Evolutionary conservation across 306 rosid genomes (phyloP), one percentile per base, ranked within the genome.

Genomic region (Hippophae tibetana): DNA sequence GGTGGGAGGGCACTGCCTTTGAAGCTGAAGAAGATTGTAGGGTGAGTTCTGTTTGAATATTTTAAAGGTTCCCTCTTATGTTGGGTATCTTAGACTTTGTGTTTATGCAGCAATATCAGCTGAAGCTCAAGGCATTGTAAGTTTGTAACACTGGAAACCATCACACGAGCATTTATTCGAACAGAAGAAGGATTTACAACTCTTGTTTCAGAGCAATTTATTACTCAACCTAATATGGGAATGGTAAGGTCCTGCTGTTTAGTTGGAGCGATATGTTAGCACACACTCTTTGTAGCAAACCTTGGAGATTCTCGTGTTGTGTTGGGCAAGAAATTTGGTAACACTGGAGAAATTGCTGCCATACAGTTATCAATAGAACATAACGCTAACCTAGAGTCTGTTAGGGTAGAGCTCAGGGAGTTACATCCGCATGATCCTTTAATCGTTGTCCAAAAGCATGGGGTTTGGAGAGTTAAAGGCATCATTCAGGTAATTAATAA

Each of bases 401-500:
- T 86, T 54, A 84, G 97, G 80, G 81, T 71, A 12, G 97, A 89
- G 45, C 85, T 89, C 58, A 74, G 27, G 63, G 95, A 79, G 31
- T 65, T 74, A 58, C 97, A 89, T 73, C 90, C 95, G 1, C 25
- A 86, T 60, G 97, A 89, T 75, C 82, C 97, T 62, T 81, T 86
- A 68, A 74, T 89, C 62, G 97, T 86, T 47, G 89, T 84, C 53
- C 83, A 79, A 55, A 89, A 63, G 81, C 92, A 81, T 64, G 97
- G 95, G 53, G 92, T 89, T 63, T 89, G 97, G 97, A 84, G 95
- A 78, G 97, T 89, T 58, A 89, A 89, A 73, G 97, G 97, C 70
- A 89, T 89, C 66, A 89, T 89, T 62, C 97, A 89, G 97, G 97
- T 89, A 67, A 67, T 64, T 53, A 41, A 23, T 31, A 41, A 13